Conservation (phyloP, 352 stramenopile genomes). For the Globisporangium recalcitrans region DNA sequence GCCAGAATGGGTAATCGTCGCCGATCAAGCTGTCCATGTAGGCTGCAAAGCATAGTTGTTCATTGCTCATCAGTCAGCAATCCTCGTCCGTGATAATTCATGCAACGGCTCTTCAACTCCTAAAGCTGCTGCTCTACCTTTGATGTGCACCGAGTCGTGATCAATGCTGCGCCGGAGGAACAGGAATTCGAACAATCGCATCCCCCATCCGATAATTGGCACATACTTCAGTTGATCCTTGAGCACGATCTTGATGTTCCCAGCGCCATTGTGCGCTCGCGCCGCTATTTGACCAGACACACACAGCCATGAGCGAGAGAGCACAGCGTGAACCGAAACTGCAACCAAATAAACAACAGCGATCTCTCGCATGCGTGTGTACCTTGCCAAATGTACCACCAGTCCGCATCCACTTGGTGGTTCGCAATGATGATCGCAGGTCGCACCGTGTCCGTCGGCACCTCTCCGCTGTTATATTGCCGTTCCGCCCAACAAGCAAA, state of each 20-base stretch:
- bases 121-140: conserved; percentile 29
- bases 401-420: conserved; percentile 91
- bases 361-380: neutral
- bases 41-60: conserved; percentile 19
- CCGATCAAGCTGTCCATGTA: conserved; percentile 75
- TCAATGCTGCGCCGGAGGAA: conserved; percentile 85
- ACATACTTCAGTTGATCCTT: conserved; percentile 89
- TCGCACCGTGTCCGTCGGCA: conserved; percentile 65
- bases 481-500: neutral
- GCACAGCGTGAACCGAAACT: neutral
- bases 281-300: conserved; percentile 30
- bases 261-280: conserved; percentile 46
- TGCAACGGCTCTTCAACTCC: neutral
- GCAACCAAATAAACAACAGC: neutral
- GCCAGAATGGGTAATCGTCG: conserved; percentile 85
- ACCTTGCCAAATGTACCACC: conserved; percentile 90
- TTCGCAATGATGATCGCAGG: conserved; percentile 88
- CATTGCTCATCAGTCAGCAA: too few relatives aligned
- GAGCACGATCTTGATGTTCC: conserved; percentile 90
- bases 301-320: neutral
- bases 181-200: conserved; percentile 89
- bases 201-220: conserved; percentile 86
- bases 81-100: too few relatives aligned
- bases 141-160: conserved; percentile 61
- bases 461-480: conserved; percentile 40